Evolutionary conservation across 768 basidiomycete genomes (phyloP), one percentile per base, ranked within the genome.

Genomic region (Trametes coccinea): DNA sequence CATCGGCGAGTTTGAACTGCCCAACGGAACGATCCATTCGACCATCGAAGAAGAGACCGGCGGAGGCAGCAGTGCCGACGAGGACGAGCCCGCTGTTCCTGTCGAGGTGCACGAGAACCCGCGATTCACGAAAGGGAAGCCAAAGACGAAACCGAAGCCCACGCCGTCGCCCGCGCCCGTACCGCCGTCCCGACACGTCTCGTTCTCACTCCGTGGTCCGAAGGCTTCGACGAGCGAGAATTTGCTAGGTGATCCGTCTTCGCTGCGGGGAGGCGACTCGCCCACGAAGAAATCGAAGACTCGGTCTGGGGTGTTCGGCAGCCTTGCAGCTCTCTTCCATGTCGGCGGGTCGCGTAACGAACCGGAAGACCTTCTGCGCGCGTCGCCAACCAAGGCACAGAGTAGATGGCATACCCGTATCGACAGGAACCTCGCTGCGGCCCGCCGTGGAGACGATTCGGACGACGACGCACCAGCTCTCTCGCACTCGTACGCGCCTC

Each of bases 61-160:
- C 7, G 66, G 67, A 43, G 55, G 74, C 4, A 73, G 77, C 56
- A 77, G 76, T 43, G 75, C 66, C 0, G 77, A 76, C 5, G 77
- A 76, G 13, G 77, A 75, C 5, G 77, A 75, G 8, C 67, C 69
- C 7, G 64, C 68, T 8, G 69, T 69, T 37, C 70, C 75, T n/a
- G 62, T 81, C 10, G 71, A 74, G 44, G 75, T 85, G 4, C 78
- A 82, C n/a, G 86, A 86, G 66, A 87, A 87, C 64, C 79, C 82
- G 13, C 77, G 80, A 29, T 86, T 83, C 59, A 70, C 44, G 31
- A 69, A 67, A 14, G 60, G 64, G 5, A 66, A 66, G 55, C 31
- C 48, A 5, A 66, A 66, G 55, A 27, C 48, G n/a, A 61, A 40
- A 30, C 50, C 22, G 5, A 33, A 45, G 40, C 40, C 44, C 30